Base-by-base conservation (phyloP, 164 flowering plant species). In the Pachysandra terminalis region DNA sequence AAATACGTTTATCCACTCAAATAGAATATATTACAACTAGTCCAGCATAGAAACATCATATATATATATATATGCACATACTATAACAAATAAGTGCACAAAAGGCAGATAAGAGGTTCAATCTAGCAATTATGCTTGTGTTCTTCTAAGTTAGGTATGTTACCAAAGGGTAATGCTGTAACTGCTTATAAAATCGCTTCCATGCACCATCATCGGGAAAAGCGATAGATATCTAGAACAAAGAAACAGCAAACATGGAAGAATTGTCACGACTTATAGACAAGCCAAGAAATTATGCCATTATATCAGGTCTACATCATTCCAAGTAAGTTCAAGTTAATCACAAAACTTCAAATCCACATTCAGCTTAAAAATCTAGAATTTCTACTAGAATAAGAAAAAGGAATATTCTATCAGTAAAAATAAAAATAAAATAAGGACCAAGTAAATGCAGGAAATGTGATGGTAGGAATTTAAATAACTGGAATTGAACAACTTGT, bases 181-280 rank as follows among this genome's bases (percentile, higher is more conserved):
- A 89, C 82, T 88, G 98, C 82, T 85, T 96, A 77, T 91, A 89
- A 78, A 96, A 96, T 70, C 98, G 74, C 75, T 96, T 96, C 95
- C 97, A 96, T 64, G 99, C 95, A 77, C 99, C 99, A 77, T 96
- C 99, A 83, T 96, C 99, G 52, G 98, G 99, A 81, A 96, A 96
- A 68, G 98, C 98, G 74, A 96, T 85, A 32, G 97, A 67, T 74
- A 96, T 88, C 99, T 93, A 32, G 37, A 32, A 32, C 37, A 32
- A 32, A 32, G 80, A 35, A 61, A 64, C 25, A 66, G 24, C 15
- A 70, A 65, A 24, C n/a, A 6, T 40, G 60, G 48, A 27, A 75
- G 4, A 61, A 19, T 45, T 56, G 14, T 66, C 61, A 75, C 53
- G 37, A 66, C 70, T 40, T 32, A 63, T 59, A 59, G 54, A 53